These are phyloP conservation scores for Ceratobasidium sp. DNA, from an alignment of 1,284 basidiomycete genomes.

Conservation along the genomic window DNA sequence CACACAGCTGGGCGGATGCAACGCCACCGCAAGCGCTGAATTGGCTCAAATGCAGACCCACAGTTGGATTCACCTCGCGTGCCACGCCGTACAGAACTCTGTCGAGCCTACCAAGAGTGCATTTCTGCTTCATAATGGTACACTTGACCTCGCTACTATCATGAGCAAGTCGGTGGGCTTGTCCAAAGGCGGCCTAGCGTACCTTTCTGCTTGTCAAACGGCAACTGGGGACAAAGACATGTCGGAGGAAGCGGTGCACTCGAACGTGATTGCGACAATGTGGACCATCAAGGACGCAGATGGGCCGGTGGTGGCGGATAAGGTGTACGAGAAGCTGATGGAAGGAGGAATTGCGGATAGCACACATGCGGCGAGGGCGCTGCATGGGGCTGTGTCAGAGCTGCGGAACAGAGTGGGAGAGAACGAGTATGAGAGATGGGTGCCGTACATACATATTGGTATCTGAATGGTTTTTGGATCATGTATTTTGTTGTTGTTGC, in stretches of 20 bases:
- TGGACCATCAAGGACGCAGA: slow-evolving; percentile 22
- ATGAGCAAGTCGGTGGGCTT: neutral
- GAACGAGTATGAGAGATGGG: neutral
- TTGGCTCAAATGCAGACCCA: neutral
- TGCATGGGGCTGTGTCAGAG: neutral
- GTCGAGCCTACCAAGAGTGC: slow-evolving; percentile 6
- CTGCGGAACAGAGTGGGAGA: neutral
- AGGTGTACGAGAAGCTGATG: neutral
- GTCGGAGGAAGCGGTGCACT: slow-evolving; percentile 24
- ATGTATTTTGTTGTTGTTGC: too few relatives aligned
- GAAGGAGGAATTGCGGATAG: neutral
- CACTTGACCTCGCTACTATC: slow-evolving; percentile 4
- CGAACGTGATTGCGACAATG: slow-evolving; percentile 13
- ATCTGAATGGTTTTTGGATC: neutral
- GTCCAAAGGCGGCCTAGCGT: slow-evolving; percentile 8
- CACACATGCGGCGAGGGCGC: neutral
- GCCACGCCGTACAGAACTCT: slow-evolving; percentile 22
- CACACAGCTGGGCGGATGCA: neutral
- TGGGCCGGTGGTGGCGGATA: slow-evolving; percentile 13
- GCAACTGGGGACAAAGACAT: slow-evolving; percentile 23
- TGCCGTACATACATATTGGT: slow-evolving; percentile 6
- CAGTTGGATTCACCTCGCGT: slow-evolving; percentile 34
- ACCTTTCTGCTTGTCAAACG: slow-evolving; percentile 14
- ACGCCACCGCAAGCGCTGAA: neutral
- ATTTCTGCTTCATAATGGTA: slow-evolving; percentile 21